Base-by-base conservation (phyloP, 108 stramenopile genomes). In the Fragilaria radians region DNA sequence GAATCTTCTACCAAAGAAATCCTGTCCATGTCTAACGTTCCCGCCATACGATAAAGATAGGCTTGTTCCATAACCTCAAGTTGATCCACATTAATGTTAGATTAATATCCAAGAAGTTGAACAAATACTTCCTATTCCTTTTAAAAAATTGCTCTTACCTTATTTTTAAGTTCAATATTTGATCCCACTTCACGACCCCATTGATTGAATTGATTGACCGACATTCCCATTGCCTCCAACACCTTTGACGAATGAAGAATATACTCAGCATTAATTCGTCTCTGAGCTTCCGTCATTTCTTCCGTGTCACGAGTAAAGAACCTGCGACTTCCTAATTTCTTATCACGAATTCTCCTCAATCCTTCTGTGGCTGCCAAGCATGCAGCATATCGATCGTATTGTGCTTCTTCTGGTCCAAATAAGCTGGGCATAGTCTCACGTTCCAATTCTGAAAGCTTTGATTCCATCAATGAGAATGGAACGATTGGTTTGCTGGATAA, bases 41-140 rank as follows among this genome's bases (percentile, higher is more conserved):
- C 65, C 26, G 81, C 76, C 52, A 86, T 70, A 25, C 85, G 79
- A 59, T 86, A 86, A 54, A 86, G 74, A 55, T 86, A 86, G 25
- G 85, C 85, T 68, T 86, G 85, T 64, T 86, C 85, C 54, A 79
- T 82, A 0, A 84, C 77, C 70, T 74, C 24, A 27, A 11, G 9
- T 3, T 24, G 51, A 42, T 11, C 36, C 7, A 42, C 11, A 11
- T 42, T 11, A 14, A 25, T 46, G 5, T 48, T 18, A 57, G 55
- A 19, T 5, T 57, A 21, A 17, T 58, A 14, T 21, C 4, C 5
- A 24, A 2, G 1, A 48, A 2, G 0, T 57, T 3, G 9, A 14
- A 31, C 17, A 34, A 22, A 45, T 9, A 34, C 28, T 21, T 17
- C 9, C 21, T 27, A 9, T 51, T 7, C n/a, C 4, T 28, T 5